Base-by-base conservation (phyloP, 441 rosid genomes). In the Daphne laureola region DNA sequence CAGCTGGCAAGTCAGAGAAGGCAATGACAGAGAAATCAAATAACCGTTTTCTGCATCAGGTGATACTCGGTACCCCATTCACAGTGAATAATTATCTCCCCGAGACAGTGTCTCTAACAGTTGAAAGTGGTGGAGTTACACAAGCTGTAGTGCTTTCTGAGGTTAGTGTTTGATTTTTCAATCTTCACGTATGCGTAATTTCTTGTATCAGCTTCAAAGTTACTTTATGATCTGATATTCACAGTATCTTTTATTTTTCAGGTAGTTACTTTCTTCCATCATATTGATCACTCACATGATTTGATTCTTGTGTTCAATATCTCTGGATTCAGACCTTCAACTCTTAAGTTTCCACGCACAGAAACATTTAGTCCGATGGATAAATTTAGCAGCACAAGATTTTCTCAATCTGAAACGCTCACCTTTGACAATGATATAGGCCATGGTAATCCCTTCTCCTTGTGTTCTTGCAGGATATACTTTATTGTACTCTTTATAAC, bases 271-370 rank as follows among this genome's bases (percentile, higher is more conserved):
- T 74, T 78, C 27, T 89, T 87, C 68, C 88, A 89, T 82, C 87
- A 89, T 69, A 71, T 85, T 51, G 98, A 93, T 73, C 89, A 91
- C 69, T 89, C 87, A 11, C 97, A 87, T 71, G 98, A 89, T 67
- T 71, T 93, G 59, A 74, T 67, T 63, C 73, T 93, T 51, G 83
- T 77, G 75, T 76, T 92, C 78, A 72, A 61, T 62, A 36, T 93
- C 73, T 66, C 73, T 58, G 95, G 89, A 58, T 84, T 57, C 69
- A 78, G 59, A 64, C 69, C 87, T 61, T 79, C 87, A 42, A 46
- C 67, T 59, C 67, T 86, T 54, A 89, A 81, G 75, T 89, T 92
- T 73, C 84, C 90, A 23, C 88, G 83, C 64, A 65, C 84, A 54
- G 97, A 92, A 74, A 69, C 77, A 61, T 88, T 89, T 67, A 74